Base-by-base conservation (phyloP, 805 yeast genomes). In the Saccharomycopsis fibuligera region DNA sequence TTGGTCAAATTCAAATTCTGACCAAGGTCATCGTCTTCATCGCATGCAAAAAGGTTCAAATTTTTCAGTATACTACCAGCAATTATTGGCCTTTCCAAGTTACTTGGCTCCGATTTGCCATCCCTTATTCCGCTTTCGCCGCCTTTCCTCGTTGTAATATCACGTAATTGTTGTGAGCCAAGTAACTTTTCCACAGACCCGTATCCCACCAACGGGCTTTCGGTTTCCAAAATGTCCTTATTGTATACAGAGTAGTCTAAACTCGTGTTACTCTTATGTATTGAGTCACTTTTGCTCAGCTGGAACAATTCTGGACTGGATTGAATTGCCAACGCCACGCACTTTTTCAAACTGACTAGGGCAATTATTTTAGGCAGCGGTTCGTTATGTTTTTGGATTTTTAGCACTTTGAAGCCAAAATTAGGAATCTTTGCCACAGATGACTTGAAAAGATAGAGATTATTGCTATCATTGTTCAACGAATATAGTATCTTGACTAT, bases 231-330 rank as follows among this genome's bases (percentile, higher is more conserved):
- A 27, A 42, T 16, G 30, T 52, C 55, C 5, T 38, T 33, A 23
- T 52, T 40, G 37, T 52, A 52, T 6, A 52, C 53, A 5, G 55
- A 49, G 36, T 49, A 52, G 38, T 52, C 55, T 10, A 35, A 45
- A 9, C 35, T 31, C 17, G 29, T 35, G 9, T 23, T 5, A 5
- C n/a, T 16, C 30, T 36, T 19, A 14, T 48, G 24, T 39, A 6
- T 12, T 8, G 9, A 14, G 27, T 21, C 22, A 17, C 14, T 31
- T n/a, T 37, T 16, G 10, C 41, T 38, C 10, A 47, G 19, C 21
- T 48, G 44, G 17, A 49, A 52, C 12, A 52, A 33, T 33, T 52
- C 55, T 3, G 54, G 51, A 36, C 51, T 49, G n/a, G 45, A 27
- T 5, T 41, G 21, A 5, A 52, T 16, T n/a, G 43, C 44, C 23